Evolutionary conservation across 345 rosid species (phyloP).

Genomic region (Eucalyptus marginata): DNA sequence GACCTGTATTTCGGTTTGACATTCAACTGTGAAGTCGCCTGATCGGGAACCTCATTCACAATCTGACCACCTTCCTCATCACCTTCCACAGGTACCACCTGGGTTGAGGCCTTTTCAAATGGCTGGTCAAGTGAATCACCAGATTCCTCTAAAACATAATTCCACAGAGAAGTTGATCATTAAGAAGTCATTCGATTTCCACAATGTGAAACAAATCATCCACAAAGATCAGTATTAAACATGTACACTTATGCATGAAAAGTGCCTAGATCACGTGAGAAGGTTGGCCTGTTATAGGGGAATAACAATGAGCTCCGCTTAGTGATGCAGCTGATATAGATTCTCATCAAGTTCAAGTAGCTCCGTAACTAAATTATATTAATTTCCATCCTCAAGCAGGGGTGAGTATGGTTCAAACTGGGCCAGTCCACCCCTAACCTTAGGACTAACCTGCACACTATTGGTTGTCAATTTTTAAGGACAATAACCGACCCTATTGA

Average conservation of each 20-base stretch:
- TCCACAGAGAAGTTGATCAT: background rate
- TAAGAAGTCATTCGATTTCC: background rate
- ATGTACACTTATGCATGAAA: background rate
- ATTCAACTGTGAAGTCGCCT: constrained; percentile 1
- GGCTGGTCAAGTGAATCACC: constrained; percentile 5
- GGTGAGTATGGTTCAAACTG: no score
- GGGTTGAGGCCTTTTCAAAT: background rate
- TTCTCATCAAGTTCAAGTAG: background rate
- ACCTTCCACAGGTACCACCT: background rate
- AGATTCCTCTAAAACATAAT: constrained; percentile 19
- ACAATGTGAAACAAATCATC: background rate
- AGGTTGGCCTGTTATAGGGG: background rate
- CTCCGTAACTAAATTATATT: background rate
- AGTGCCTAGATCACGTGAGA: background rate
- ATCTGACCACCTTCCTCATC: constrained; percentile 1
- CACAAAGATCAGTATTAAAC: background rate
- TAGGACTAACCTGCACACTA: no score
- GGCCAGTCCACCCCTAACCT: no score
- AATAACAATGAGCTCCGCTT: background rate
- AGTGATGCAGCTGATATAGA: background rate
- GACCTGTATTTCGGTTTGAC: constrained; percentile 46
- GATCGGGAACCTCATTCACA: background rate
- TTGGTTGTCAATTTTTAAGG: no score
- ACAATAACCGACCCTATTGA: no score
- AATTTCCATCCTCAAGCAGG: background rate